Base-by-base conservation (phyloP, 2,329 filamentous ascomycete genomes). In the Pseudogymnoascus sp. region DNA sequence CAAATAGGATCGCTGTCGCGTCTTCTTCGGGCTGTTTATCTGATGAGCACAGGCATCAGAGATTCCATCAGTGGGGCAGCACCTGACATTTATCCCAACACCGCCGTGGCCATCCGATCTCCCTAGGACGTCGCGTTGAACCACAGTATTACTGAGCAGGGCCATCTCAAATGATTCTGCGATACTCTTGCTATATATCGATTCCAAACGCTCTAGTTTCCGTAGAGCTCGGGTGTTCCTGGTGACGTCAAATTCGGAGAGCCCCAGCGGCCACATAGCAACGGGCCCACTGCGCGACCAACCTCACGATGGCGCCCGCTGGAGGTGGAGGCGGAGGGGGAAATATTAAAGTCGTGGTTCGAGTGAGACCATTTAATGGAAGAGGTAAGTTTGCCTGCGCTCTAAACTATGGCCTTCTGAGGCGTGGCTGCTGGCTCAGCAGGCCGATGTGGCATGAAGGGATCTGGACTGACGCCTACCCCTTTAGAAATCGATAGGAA, bases 291-390 rank as follows among this genome's bases (percentile, higher is more conserved):
- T 55, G 48, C 29, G 48, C 27, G 29, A 59, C 35, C 13, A 33
- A 21, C 39, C 12, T 48, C 59, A 62, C 31, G 17, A 74, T 74
- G 72, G 63, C 72, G 58, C 68, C 71, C 13, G 70, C 66, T 62
- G 92, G 90, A 78, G 91, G 92, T 17, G 59, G 59, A 70, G 82
- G 84, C 70, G 90, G 89, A 72, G 91, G 89, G 77, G 92, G 94
- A 74, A 99, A 99, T 74, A 99, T 99, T 77, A 99, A 99, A 87
- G 94, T 99, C 80, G 94, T 99, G 81, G 94, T 99, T 81, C 87
- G 94, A 79, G 88, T 90, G 71, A 86, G 94, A 74, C 94, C 94
- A 59, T 99, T 99, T 80, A 99, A 99, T 77, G 87, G 86, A 72
- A 87, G 92, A 93, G 91, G 92, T 93, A 81, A 64, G 80, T 67